Percentiles rank a stretch among this genome's conserved stretches.
Evolutionary conservation across 1,284 basidiomycete species (phyloP).

Genomic region (Moniliella sp.): DNA sequence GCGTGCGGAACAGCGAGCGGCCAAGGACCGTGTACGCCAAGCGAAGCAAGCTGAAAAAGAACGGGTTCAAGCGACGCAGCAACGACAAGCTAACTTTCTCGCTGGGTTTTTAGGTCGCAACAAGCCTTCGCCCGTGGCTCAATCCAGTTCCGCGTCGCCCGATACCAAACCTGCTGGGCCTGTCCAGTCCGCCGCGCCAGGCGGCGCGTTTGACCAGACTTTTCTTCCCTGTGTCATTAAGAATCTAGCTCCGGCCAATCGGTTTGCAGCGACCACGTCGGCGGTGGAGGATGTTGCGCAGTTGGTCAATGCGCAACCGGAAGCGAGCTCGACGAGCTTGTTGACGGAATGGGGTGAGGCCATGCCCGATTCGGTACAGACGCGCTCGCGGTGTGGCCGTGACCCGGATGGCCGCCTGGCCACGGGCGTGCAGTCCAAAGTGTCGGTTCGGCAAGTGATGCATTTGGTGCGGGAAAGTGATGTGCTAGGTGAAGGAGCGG

Average conservation of each 20-base stretch:
- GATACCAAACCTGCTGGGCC: constrained; percentile 1
- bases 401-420: too few relatives aligned
- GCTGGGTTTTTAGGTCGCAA: constrained; percentile 23
- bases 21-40: constrained; percentile 1
- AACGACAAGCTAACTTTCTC: constrained; percentile 16
- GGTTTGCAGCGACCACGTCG: constrained; percentile 2
- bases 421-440: too few relatives aligned
- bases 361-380: constrained; percentile 8
- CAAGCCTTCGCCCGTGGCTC: too few relatives aligned
- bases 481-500: constrained; percentile 20
- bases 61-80: constrained; percentile 6
- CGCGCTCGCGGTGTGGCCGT: constrained; percentile 7
- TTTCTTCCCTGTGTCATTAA: constrained; percentile 27
- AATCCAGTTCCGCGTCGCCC: too few relatives aligned
- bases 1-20: constrained; percentile 2
- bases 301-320: too few relatives aligned
- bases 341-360: constrained; percentile 2
- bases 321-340: too few relatives aligned
- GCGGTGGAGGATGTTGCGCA: too few relatives aligned
- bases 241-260: constrained; percentile 23
- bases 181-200: constrained; percentile 1
- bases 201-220: constrained; percentile 20
- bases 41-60: constrained; percentile 2
- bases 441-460: constrained; percentile 25
- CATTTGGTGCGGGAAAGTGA: constrained; percentile 26